A percentile compares a stretch with the other conserved stretches of the same genome.
Evolutionary conservation across 345 rosid species (phyloP).

Genomic region (Sonneratia caseolaris): DNA sequence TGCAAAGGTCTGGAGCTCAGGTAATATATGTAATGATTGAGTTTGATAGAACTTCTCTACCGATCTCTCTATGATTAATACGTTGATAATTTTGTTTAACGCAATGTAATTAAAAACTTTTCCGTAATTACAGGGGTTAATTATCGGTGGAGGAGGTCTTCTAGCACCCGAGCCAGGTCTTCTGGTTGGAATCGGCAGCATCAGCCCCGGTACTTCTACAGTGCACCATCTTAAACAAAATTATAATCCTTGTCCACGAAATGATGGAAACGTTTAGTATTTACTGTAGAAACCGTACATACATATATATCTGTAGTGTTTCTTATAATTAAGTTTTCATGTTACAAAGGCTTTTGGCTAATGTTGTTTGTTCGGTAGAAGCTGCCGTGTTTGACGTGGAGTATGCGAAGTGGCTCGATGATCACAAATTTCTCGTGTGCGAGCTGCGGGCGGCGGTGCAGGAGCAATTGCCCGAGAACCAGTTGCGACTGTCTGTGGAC

Average conservation of each 20-base stretch:
- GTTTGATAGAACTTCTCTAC: no score
- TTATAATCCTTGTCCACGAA: no score
- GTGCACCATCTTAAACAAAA: background rate
- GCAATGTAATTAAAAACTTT: background rate
- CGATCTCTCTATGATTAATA: no score
- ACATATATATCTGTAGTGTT: background rate
- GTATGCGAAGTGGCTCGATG: constrained; percentile 84
- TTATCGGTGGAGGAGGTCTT: constrained; percentile 49
- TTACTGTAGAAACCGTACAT: background rate
- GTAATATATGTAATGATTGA: constrained; percentile 20
- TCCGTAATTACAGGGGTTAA: constrained; percentile 46
- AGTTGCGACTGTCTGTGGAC: constrained; percentile 76
- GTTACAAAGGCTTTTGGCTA: no score
- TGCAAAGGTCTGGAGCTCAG: constrained; percentile 82
- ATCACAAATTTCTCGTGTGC: constrained; percentile 64
- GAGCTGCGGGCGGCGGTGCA: constrained; percentile 92
- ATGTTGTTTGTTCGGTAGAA: constrained; percentile 18
- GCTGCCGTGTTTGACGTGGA: constrained; percentile 83
- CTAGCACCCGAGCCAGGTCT: constrained; percentile 63
- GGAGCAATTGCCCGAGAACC: constrained; percentile 76
- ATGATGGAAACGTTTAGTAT: no score
- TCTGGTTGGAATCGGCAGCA: constrained; percentile 39
- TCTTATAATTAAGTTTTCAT: background rate
- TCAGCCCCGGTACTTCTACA: constrained; percentile 47
- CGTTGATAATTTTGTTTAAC: background rate